Evolutionary conservation across 768 basidiomycete genomes (phyloP), one percentile per base, ranked within the genome.

Genomic region (Neoboletus subvelutipes): DNA sequence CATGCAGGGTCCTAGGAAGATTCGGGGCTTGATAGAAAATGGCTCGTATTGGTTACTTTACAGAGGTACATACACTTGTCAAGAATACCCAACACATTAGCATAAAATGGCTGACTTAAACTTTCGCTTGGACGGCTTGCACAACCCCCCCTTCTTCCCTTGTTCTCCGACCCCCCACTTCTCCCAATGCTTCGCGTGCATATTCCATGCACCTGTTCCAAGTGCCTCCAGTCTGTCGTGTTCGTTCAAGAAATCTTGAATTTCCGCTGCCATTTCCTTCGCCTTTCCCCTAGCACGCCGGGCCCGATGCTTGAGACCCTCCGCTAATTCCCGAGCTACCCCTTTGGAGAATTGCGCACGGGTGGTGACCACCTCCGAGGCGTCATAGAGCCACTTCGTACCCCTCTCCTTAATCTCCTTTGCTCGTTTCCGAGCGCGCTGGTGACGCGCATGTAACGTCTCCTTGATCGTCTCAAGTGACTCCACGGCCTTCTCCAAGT

Each of bases 371-470:
- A 65, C 73, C 52, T 77, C 76, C 47, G 76, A 75, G 5, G 82
- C 79, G 5, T 67, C 72, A 20, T 69, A 68, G 28, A 84, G 63
- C 36, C 83, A 70, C 54, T 78, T 76, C 51, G 76, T 73, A 9
- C 83, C 82, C 52, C 64, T 77, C 58, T 78, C 75, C 69, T 68
- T 80, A 40, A 86, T 68, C 62, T 83, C 78, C 68, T 72, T 80
- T 10, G 85, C 85, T 54, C 77, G 79, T 47, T 68, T 72, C 64
- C 78, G 78, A 48, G 85, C 85, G 10, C 73, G 75, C 43, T 81
- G 76, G 58, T 87, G 80, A 41, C 81, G 76, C 52, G 68, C 68
- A n/a, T 75, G 68, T 5, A 86, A 67, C 3, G 76, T 75, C 18
- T 81, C 79, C 42, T 64, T 70, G 33, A 72, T 49, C 29, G 28